Conservation (phyloP, 1,139 yeast genomes). For the Lodderomyces oxycetoniae region DNA sequence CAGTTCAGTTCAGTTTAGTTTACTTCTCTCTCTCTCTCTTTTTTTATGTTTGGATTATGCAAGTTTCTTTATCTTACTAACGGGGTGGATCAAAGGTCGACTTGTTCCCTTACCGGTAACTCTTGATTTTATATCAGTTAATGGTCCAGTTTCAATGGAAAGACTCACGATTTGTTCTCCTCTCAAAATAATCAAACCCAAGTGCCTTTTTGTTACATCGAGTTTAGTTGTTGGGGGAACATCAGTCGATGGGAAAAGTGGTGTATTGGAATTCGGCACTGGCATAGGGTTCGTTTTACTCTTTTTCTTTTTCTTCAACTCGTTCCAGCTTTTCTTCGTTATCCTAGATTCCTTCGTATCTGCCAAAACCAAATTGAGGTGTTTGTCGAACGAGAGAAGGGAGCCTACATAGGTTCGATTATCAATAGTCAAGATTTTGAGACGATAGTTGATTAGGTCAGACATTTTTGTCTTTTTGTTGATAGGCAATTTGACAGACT, state of each 20-base stretch:
- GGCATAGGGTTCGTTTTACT: not conserved
- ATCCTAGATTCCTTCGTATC: slow-evolving; percentile 82
- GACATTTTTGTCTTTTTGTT: slow-evolving; percentile 53
- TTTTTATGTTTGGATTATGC: slow-evolving; percentile 6
- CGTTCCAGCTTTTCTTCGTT: slow-evolving; percentile 53
- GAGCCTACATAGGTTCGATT: slow-evolving; percentile 75
- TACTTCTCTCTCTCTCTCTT: not conserved
- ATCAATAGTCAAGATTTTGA: slow-evolving; percentile 70
- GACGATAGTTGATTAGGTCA: slow-evolving; percentile 68
- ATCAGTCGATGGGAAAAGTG: slow-evolving; percentile 14
- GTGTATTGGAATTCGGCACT: slow-evolving; percentile 10
- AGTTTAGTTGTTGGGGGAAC: slow-evolving; percentile 6
- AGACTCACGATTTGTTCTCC: slow-evolving; percentile 89
- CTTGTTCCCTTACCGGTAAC: slow-evolving; percentile 42
- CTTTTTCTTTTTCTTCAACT: slow-evolving; percentile 24
- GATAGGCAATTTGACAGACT: slow-evolving; percentile 18
- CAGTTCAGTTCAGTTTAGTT: not conserved
- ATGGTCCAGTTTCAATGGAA: slow-evolving; percentile 76
- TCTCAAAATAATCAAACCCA: slow-evolving; percentile 79
- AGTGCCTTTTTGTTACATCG: slow-evolving; percentile 59
- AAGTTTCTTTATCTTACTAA: slow-evolving; percentile 16
- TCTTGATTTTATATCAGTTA: slow-evolving; percentile 42
- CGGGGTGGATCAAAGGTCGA: slow-evolving; percentile 36
- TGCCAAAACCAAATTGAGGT: slow-evolving; percentile 79
- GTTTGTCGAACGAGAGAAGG: slow-evolving; percentile 82